phyloP scores from a whole-genome alignment of 805 yeast genomes.

The Wickerhamiella nectarea region DNA sequence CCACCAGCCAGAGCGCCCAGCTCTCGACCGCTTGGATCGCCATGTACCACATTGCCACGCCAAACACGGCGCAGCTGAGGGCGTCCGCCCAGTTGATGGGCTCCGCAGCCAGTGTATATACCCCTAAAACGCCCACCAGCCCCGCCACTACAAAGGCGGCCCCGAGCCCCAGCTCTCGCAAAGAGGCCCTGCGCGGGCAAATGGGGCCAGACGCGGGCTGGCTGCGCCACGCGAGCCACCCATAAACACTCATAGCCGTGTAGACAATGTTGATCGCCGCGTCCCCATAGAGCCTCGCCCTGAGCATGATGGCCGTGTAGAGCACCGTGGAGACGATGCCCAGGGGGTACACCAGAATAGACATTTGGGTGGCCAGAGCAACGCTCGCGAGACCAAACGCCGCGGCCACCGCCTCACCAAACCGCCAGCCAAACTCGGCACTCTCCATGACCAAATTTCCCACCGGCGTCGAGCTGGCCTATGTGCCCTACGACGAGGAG shows the following conservation, averaged over 20 bases:
- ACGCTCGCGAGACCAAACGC: conserved; percentile 1
- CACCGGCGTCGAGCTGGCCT: conserved; percentile 23
- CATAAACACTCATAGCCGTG: conserved; percentile 3
- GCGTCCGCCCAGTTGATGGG: conserved; percentile 3
- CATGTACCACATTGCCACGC: conserved; percentile 7
- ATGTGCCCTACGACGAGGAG: conserved; percentile 27
- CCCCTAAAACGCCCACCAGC: neutral
- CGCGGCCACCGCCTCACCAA: neutral
- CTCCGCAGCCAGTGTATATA: neutral
- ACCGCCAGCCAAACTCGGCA: neutral
- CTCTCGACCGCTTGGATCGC: conserved; percentile 2
- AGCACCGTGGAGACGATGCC: neutral
- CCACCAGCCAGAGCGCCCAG: conserved; percentile 7
- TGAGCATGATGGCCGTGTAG: neutral
- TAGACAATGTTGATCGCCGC: conserved; percentile 4
- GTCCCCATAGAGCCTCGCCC: conserved; percentile 3
- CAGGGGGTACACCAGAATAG: conserved; percentile 5
- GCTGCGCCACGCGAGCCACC: conserved; percentile 9
- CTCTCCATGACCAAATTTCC: conserved; percentile 19
- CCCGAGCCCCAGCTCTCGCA: neutral
- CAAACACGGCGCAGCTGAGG: conserved; percentile 1
- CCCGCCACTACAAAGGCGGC: neutral
- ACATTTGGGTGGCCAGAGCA: neutral
- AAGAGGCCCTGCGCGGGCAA: neutral
- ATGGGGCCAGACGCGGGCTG: too few species aligned